Evolutionary conservation across 2,329 filamentous ascomycete genomes (phyloP), one percentile per base, ranked within the genome.

Genomic region (Fusarium pininemorale): DNA sequence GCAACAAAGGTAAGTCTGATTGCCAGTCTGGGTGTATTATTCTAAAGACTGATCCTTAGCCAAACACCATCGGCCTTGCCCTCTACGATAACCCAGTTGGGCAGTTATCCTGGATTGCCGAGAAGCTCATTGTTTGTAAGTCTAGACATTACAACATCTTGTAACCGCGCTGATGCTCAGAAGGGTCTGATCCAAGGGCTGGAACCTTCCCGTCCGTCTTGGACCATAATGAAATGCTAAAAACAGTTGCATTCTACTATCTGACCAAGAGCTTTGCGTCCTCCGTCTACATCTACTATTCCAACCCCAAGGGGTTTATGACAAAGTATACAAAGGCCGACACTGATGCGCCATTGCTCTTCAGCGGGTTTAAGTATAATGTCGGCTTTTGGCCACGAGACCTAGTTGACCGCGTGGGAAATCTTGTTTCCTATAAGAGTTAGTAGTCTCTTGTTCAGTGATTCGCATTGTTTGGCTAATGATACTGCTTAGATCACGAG

Each of bases 61-160:
- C 45, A 28, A 48, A 48, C 26, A 22, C 26, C 28, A 30, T 48
- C 8, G 45, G 45, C 18, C 26, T 48, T 18, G 18, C 45, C 0
- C 26, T 48, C 18, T 48, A 48, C 45, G 26, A 48, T 48, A 48
- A 22, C 14, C 45, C 45, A 5, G 9, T 48, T 15, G 45, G 45
- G 13, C 45, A 48, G 16, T 30, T 48, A 22, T 30, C 45, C 13
- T 48, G 24, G 24, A 28, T 48, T 20, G 45, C 18, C 5, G 26
- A 28, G 45, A 48, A 48, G 18, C 13, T 48, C 20, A 48, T 48
- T 28, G 16, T 6, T 9, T 48, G 45, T 48, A 28, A 30, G 45
- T 30, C 26, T 30, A 28, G 10, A 0, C 4, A 5, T 14, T 20
- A 11, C 1, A 7, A 4, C 4, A 10, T 28, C 26, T 7, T 0